Base-by-base conservation (phyloP, 805 yeast genomes). In the Kockiozyma suomiensis region DNA sequence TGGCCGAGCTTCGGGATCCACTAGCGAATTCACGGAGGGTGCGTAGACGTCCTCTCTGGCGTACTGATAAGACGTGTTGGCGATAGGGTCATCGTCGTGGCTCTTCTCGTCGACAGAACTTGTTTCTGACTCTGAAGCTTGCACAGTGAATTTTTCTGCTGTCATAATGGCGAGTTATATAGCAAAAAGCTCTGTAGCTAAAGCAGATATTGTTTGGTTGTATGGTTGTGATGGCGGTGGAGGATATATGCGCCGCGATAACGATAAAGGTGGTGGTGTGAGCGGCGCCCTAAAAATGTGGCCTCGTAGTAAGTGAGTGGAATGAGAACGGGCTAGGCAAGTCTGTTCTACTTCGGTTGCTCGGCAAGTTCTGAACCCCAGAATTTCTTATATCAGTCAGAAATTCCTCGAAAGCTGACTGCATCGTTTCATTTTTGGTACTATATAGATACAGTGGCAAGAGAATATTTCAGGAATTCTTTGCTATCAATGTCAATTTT, bases 1-100 rank as follows among this genome's bases (percentile, higher is more conserved):
- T 0, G 82, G 81, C 26, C 82, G 61, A 26, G 60, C 60, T 41
- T 69, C 62, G 21, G 51, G 53, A 17, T 47, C 56, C n/a, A 43
- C 35, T 17, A 17, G 19, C 19, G 38, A 28, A 19, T 26, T 32
- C 23, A 13, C 40, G 26, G 50, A 47, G 5, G 26, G 28, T 15
- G 50, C 38, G 26, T 47, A 47, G 3, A n/a, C 23, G 13, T 32
- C 50, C 17, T 33, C 26, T 13, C 17, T 8, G 26, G 50, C 50
- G 23, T 47, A 47, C 40, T n/a, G 26, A 32, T 47, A 47, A 32
- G 50, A 17, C 50, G 40, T 40, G 50, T 47, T 30, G 21, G 26
- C 25, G 50, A 47, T 47, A 4, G 50, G 50, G 25, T 47, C 50
- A 23, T 47, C 50, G 38, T 32, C 40, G 26, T 17, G 40, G 4